These are phyloP conservation scores for Podaxis sp. DNA, from an alignment of 768 basidiomycete genomes.

Conservation along the genomic window DNA sequence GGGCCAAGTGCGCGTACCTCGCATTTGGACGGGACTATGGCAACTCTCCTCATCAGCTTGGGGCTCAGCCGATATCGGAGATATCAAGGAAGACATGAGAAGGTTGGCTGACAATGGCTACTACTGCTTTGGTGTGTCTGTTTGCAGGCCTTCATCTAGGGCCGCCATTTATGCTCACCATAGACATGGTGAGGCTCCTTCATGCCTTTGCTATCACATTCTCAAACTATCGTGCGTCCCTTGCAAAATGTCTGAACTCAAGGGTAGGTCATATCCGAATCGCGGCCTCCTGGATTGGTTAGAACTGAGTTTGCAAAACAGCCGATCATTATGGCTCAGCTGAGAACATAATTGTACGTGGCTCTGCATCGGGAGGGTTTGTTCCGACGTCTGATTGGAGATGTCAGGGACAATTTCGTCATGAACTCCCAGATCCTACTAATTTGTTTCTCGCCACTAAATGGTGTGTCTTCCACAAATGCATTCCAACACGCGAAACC, in stretches of 20 bases:
- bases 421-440: constrained; percentile 34
- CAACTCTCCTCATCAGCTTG: constrained; percentile 84
- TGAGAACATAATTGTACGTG: constrained; percentile 72
- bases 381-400: not conserved
- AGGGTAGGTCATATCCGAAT: constrained; percentile 23
- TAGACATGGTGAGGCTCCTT: constrained; percentile 34
- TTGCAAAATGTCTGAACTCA: not conserved
- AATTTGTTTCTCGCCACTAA: constrained; percentile 73
- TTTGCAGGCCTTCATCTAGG: not conserved
- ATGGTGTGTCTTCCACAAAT: constrained; percentile 73
- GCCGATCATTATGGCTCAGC: constrained; percentile 88
- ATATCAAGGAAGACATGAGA: constrained; percentile 64
- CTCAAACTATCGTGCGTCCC: not conserved
- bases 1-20: constrained; percentile 54
- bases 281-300: not conserved
- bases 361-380: not conserved
- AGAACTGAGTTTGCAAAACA: constrained; percentile 21
- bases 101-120: constrained; percentile 59
- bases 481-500: constrained; percentile 41
- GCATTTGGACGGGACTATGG: constrained; percentile 79
- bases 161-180: not conserved
- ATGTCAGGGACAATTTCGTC: constrained; percentile 65
- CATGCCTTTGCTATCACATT: not conserved
- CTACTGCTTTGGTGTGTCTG: constrained; percentile 51
- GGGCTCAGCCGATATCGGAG: constrained; percentile 67